Base-by-base conservation (phyloP, 225 moss, liverwort and hornwort species). In the Polytrichum formosum region DNA sequence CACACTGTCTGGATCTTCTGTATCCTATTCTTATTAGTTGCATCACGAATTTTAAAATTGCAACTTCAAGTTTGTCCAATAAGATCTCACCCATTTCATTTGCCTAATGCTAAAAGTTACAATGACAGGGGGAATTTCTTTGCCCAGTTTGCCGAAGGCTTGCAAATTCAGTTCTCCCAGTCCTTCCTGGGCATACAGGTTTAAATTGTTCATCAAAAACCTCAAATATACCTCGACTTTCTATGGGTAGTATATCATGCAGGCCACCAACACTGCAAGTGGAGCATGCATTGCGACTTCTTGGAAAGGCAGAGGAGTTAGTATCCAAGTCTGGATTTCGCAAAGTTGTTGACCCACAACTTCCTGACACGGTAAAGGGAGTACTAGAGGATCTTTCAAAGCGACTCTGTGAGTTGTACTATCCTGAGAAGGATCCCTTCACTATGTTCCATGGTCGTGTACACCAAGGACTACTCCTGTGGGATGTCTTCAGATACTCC, bases 61-160 rank as follows among this genome's bases (percentile, higher is more conserved):
- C 46, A 13, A 2, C 46, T 16, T 46, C 46, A 46, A 46, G 16
- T 46, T 46, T 35, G 35, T 2, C 35, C 16, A 46, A 46, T 16
- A 46, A 46, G 46, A 46, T 46, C 13, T 46, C 4, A 4, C 46
- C 21, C 59, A n/a, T 59, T 59, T 23, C n/a, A 59, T n/a, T 23
- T 21, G 59, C 59, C 66, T 70, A 63, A 54, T 64, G 67, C 73
- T 28, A 28, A 1, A 46, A 13, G 67, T 46, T 76, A 66, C 79
- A 55, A 66, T 77, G 76, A n/a, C 91, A 96, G 95, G 96, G 96
- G 69, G 96, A 96, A 73, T 96, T 93, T 56, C 85, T 96, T 61
- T 96, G 96, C 76, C 96, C 96, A 61, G 93, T 90, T 78, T 96
- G 96, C 79, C 90, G 96, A 61, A 87, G 96, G 66, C 93, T 96